These are phyloP conservation scores for Pichia kluyveri DNA, from an alignment of 805 yeast genomes.

Conservation along the genomic window DNA sequence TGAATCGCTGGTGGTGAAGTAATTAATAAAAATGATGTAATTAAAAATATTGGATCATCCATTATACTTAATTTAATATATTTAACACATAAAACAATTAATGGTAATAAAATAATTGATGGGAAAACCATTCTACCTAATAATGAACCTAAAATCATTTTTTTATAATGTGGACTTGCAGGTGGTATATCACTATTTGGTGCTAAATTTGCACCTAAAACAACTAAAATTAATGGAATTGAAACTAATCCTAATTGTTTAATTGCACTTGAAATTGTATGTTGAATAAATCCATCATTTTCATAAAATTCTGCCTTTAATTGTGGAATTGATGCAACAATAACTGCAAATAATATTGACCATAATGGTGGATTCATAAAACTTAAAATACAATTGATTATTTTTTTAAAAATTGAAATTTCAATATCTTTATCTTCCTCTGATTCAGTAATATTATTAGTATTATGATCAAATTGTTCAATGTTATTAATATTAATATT, in stretches of 20 bases:
- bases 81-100: slow-evolving; percentile 56
- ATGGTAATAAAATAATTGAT: slow-evolving; percentile 55
- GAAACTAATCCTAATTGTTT: slow-evolving; percentile 65
- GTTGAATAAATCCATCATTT: slow-evolving; percentile 51
- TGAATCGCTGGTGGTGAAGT: slow-evolving; percentile 82
- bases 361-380: slow-evolving; percentile 75
- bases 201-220: slow-evolving; percentile 68
- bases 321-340: slow-evolving; percentile 59
- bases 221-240: slow-evolving; percentile 67
- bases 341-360: slow-evolving; percentile 60
- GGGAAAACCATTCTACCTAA: slow-evolving; percentile 74
- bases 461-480: background rate
- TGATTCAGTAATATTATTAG: background rate
- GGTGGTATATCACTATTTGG: slow-evolving; percentile 65
- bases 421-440: background rate
- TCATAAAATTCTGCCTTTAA: slow-evolving; percentile 51
- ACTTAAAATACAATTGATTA: slow-evolving; percentile 7
- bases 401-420: background rate
- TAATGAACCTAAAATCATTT: slow-evolving; percentile 59
- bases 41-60: slow-evolving; percentile 74
- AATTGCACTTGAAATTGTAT: slow-evolving; percentile 56
- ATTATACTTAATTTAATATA: slow-evolving; percentile 56
- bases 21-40: slow-evolving; percentile 67
- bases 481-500: background rate
- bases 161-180: slow-evolving; percentile 50